Evolutionary conservation across 2,329 filamentous ascomycete genomes (phyloP).

Genomic region (Nothomitra cinnamomea): DNA sequence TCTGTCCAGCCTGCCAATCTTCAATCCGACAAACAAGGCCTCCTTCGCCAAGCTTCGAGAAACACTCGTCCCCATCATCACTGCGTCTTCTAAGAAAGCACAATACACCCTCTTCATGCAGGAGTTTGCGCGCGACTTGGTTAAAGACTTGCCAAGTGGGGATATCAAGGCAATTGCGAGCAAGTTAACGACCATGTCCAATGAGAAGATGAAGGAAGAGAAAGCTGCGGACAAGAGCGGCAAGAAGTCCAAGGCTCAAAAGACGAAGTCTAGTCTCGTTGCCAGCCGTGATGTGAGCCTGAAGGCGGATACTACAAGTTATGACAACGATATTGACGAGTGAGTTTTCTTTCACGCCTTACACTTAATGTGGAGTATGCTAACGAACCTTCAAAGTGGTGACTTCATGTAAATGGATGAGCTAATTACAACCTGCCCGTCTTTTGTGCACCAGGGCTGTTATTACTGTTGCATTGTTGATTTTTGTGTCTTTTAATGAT

Average conservation of each 20-base stretch:
- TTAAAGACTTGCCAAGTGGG: slow-evolving; percentile 73
- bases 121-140: slow-evolving; percentile 76
- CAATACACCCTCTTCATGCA: slow-evolving; percentile 82
- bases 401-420: slow-evolving; percentile 4
- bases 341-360: slow-evolving; percentile 31
- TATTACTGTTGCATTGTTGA: no score
- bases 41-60: slow-evolving; percentile 71
- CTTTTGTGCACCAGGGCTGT: no score
- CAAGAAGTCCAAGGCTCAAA: slow-evolving; percentile 94
- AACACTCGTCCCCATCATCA: slow-evolving; percentile 62
- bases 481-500: no score
- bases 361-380: neutral
- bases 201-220: slow-evolving; percentile 98
- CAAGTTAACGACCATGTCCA: slow-evolving; percentile 71
- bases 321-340: slow-evolving; percentile 71
- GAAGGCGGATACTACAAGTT: slow-evolving; percentile 53
- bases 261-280: slow-evolving; percentile 78
- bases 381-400: neutral
- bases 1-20: slow-evolving; percentile 61
- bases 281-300: slow-evolving; percentile 39
- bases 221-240: slow-evolving; percentile 83
- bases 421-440: no score
- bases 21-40: slow-evolving; percentile 74
- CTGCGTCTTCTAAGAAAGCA: slow-evolving; percentile 63
- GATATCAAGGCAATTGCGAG: slow-evolving; percentile 95